Evolutionary conservation across 495 filamentous ascomycete species (phyloP), one percentile per base, ranked within the genome.

Genomic region (Hyphodiscus hymeniophilus): DNA sequence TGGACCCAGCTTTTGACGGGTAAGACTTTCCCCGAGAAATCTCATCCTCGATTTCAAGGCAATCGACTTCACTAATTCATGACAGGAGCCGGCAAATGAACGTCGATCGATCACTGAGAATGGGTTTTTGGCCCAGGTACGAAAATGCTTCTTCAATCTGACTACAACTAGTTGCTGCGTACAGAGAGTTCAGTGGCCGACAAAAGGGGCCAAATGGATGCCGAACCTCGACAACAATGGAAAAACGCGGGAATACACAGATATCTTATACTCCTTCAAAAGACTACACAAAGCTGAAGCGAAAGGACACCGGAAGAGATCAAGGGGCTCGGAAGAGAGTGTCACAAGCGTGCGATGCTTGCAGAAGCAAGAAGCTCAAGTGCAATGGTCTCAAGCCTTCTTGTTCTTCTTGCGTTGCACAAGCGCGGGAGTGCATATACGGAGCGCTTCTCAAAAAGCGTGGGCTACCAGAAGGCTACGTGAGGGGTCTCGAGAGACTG

Each of bases 381-480:
- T 50, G 47, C 17, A 38, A 50, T 35, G 47, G 81, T 0, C 57
- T 62, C 7, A 75, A 75, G 40, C 79, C 81, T 5, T 57, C 67
- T 3, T 84, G 81, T 54, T 73, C 68, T 16, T 79, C 79, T 4
- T 86, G 81, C 62, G 65, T 69, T 21, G 70, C 73, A 7, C 69
- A 77, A 30, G 71, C 64, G 18, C 65, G 78, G n/a, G 49, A 67
- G 42, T 87, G 83, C 59, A 75, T 77, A 6, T 87, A 84, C 61
- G 71, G 77, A 39, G 71, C 74, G 20, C 72, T 71, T 46, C 73
- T 80, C 26, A 85, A 82, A 62, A 87, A 85, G 59, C 74, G 83
- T 33, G 83, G 80, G 2, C 70, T 82, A 13, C 74, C 74, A 41
- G 70, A 74, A n/a, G 79, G 79, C 39, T 82, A 81, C 55, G 76